Base-by-base conservation (phyloP, 495 filamentous ascomycete genomes). In the Lasiosphaeria miniovina region DNA sequence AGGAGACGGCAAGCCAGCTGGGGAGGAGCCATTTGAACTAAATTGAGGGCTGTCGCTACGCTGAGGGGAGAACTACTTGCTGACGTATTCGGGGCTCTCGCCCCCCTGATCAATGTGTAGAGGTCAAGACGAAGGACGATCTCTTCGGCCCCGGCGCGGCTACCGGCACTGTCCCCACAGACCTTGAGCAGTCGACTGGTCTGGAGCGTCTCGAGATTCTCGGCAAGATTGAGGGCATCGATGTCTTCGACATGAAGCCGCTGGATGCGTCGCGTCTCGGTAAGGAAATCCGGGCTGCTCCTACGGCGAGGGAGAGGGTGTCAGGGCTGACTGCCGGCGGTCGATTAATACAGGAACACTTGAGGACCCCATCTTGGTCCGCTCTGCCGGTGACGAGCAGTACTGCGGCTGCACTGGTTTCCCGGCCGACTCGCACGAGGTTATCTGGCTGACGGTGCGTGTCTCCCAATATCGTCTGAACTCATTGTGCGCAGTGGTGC, bases 201-300 rank as follows among this genome's bases (percentile, higher is more conserved):
- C 82, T 99, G 54, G 94, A 99, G 82, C 93, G 94, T 79, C 85
- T 99, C 68, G 94, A 99, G 76, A 93, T 99, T 68, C 80, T 98
- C 77, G 94, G 94, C 75, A 99, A 99, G 85, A 96, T 97, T 88
- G 90, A 98, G 81, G 91, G 94, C 65, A 82, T 99, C 62, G 94
- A 99, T 75, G 82, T 98, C 71, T 99, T 98, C 78, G 95, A 99
- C 77, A 96, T 96, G 93, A 88, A 86, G 77, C 95, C 94, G 49
- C 82, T 99, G 63, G 93, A 96, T 79, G 84, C 94, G 40, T 93
- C 88, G 65, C 85, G 69, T 54, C 41, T 48, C 41, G 94, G 61
- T 86, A 84, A 80, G 91, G 14, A 32, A 51, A 51, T 8, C 12
- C 7, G 4, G n/a, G 17, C 36, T 4, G 40, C 35, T 45, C 4